These are phyloP conservation scores for carrot (Daucus carota) DNA, from an alignment of 129 eudicot species.

Conservation along the genomic window DH1_v3.0 NC_030382.2:28125501-28126000, in stretches of 20 bases:
- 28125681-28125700: constrained; percentile 42
- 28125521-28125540: too few species aligned
- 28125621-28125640: constrained; percentile 54
- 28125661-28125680: constrained; percentile 62
- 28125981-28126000: constrained; percentile 55
- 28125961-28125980: constrained; percentile 61
- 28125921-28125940: constrained; percentile 77
- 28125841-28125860: too few species aligned
- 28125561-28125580: background rate
- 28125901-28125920: constrained; percentile 66
- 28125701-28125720: constrained; percentile 54
- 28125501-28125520: too few species aligned
- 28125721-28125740: constrained; percentile 53
- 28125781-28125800: constrained; percentile 44
- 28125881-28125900: constrained; percentile 38
- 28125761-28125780: constrained; percentile 63
- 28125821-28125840: too few species aligned
- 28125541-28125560: background rate
- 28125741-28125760: constrained; percentile 66
- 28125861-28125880: background rate
- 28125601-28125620: constrained; percentile 53
- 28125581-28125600: constrained; percentile 51
- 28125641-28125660: constrained; percentile 59
- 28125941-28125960: constrained; percentile 50
- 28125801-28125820: background rate